phyloP scores from a whole-genome alignment of 805 yeast genomes.

The Clavispora santaluciae region DNA sequence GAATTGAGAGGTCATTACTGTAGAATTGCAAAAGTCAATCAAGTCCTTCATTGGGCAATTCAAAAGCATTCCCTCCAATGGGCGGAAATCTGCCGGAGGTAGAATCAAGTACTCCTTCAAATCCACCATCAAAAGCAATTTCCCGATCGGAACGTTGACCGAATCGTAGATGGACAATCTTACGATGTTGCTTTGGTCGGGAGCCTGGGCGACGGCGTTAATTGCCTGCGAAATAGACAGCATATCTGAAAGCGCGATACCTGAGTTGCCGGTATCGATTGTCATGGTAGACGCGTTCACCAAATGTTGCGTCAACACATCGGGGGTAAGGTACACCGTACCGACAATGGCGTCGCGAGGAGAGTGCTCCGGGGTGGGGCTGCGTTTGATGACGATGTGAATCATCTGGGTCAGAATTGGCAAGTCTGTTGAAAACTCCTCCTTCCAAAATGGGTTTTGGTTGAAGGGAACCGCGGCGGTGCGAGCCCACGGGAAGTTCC shows the following conservation, averaged over 20 bases:
- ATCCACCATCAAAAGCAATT: constrained; percentile 47
- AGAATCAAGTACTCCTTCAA: constrained; percentile 53
- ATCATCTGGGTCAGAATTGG: constrained; percentile 52
- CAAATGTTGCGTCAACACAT: constrained; percentile 36
- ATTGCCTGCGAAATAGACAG: constrained; percentile 6
- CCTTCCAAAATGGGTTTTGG: constrained; percentile 76
- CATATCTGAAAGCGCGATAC: constrained; percentile 18
- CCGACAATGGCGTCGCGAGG: constrained; percentile 45
- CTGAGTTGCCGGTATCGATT: constrained; percentile 21
- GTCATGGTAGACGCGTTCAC: constrained; percentile 31
- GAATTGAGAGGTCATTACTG: constrained; percentile 38
- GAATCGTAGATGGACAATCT: constrained; percentile 43
- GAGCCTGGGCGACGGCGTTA: constrained; percentile 7
- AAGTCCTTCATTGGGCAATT: constrained; percentile 50
- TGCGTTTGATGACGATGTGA: constrained; percentile 42
- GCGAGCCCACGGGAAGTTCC: constrained; percentile 74
- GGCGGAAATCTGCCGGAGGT: constrained; percentile 54
- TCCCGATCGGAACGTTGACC: constrained; percentile 49
- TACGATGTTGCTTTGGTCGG: constrained; percentile 30
- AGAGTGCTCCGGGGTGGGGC: constrained; percentile 20
- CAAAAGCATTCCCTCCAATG: constrained; percentile 57
- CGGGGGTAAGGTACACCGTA: constrained; percentile 50
- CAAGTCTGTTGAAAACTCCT: constrained; percentile 59
- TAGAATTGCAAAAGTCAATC: constrained; percentile 42
- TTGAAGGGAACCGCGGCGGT: constrained; percentile 57